Conservation (phyloP, 2,329 filamentous ascomycete species). For the Fusarium miscanthi region DNA sequence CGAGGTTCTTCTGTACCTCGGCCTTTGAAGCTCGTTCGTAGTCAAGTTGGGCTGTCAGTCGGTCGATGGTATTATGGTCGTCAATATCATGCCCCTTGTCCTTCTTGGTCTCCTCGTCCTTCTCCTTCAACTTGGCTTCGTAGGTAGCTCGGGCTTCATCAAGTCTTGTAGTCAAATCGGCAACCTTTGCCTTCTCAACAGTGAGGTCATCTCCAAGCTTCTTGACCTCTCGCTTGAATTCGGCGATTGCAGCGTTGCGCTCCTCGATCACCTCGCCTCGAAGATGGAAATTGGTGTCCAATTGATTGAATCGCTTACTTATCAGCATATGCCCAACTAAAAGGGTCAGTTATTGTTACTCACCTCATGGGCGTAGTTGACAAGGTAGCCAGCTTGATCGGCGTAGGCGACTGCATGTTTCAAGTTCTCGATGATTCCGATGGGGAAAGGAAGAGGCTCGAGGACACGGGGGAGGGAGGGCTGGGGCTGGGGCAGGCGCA, state of each 20-base stretch:
- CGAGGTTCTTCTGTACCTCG: not conserved
- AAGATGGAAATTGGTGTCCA: not conserved
- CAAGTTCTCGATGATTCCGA: slow-evolving; percentile 24
- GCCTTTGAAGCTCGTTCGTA: not conserved
- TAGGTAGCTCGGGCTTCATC: not conserved
- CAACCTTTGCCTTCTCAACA: not conserved
- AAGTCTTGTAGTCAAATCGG: not conserved
- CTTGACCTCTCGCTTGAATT: not conserved
- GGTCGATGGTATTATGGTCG: not conserved
- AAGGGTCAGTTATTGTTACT: fast-evolving
- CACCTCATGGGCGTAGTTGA: slow-evolving; percentile 2
- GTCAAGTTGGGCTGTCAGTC: not conserved
- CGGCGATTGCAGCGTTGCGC: not conserved
- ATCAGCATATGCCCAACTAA: not conserved
- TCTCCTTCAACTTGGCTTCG: not conserved
- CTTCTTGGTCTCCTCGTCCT: not conserved
- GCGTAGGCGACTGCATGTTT: slow-evolving; percentile 15
- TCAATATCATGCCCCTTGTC: not conserved
- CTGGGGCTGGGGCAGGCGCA: slow-evolving; percentile 20
- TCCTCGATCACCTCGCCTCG: not conserved
- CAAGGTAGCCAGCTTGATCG: slow-evolving; percentile 24
- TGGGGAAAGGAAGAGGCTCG: slow-evolving; percentile 26
- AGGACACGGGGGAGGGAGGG: slow-evolving; percentile 10
- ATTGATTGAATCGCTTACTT: not conserved
- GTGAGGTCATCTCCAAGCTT: not conserved